Base-by-base conservation (phyloP, 352 stramenopile species). In the Lagenidium giganteum region DNA sequence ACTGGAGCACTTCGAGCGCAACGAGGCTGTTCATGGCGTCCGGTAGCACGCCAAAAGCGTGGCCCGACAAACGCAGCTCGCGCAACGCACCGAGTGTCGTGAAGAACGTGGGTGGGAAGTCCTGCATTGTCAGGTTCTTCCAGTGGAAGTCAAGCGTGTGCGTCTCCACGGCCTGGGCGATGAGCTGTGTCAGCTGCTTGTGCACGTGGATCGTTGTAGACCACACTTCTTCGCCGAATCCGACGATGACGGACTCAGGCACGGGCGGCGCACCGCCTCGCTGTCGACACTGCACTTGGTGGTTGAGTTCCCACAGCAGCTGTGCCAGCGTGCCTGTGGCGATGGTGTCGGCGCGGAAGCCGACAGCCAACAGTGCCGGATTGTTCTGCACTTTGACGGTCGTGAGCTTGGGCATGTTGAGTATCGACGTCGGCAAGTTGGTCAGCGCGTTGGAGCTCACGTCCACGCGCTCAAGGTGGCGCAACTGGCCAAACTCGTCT, bases 151-250 rank as follows among this genome's bases (percentile, higher is more conserved):
- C 70, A 7, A 90, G 50, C 11, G 60, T 57, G 2, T 61, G 47
- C 0, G 61, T 60, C n/a, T 67, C 38, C 54, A 57, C 47, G 9
- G 74, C 73, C 0, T 35, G 35, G 16, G 57, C 40, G 16, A 90
- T 61, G 3, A 61, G 60, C 9, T 67, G 43, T 28, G 62, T 42
- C 17, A 90, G 73, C 26, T 82, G 67, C 1, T 54, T 56, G n/a
- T 83, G 67, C 3, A 90, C 36, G 29, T 90, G 78, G 20, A 87
- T 56, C 33, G 87, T 61, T 1, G 78, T 90, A 4, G 72, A 83
- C 78, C 76, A 90, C 14, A 51, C 57, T 47, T 84, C 68, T 32
- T 72, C 38, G 4, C 74, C 69, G 16, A 84, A 44, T 1, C 70
- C 74, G 8, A 87, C 59, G 16, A 65, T 22, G 13, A 50, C 44